These are phyloP conservation scores for Fusarium mangiferae DNA, from an alignment of 2,329 filamentous ascomycete genomes.

Conservation along the genomic window DNA sequence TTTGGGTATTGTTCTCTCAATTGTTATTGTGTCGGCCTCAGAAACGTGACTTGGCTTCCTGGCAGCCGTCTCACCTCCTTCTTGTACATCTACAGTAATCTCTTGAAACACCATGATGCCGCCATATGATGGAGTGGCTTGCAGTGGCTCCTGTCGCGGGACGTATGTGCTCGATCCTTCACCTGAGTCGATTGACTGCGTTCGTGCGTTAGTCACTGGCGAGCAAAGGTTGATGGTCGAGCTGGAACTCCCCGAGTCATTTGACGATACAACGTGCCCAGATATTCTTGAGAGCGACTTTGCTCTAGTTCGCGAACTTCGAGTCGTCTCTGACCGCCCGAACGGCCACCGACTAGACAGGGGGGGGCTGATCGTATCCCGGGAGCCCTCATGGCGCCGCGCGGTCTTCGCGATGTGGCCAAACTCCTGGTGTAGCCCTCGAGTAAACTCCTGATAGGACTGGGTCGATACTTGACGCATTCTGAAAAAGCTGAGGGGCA, in stretches of 20 bases:
- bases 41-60: conserved; percentile 8
- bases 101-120: conserved; percentile 73
- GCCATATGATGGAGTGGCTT: conserved; percentile 48
- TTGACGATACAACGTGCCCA: conserved; percentile 23
- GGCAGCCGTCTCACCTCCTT: conserved; percentile 15
- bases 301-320: neutral
- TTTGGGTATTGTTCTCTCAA: conserved; percentile 15
- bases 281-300: conserved; percentile 13
- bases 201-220: conserved; percentile 14
- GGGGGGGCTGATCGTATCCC: neutral
- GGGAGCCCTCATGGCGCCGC: conserved; percentile 5
- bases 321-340: conserved; percentile 13
- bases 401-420: conserved; percentile 56
- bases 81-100: conserved; percentile 63
- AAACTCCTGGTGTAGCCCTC: conserved; percentile 70
- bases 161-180: conserved; percentile 34
- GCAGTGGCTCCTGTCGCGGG: conserved; percentile 40
- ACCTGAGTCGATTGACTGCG: conserved; percentile 27
- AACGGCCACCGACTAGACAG: conserved; percentile 28
- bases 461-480: conserved; percentile 71
- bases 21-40: conserved; percentile 9
- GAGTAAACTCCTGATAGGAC: conserved; percentile 68
- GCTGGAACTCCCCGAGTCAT: conserved; percentile 32
- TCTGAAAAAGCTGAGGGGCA: conserved; percentile 73
- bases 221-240: conserved; percentile 44